These are phyloP conservation scores for Breynia disticha DNA, from an alignment of 441 rosid species.

Conservation along the genomic window DNA sequence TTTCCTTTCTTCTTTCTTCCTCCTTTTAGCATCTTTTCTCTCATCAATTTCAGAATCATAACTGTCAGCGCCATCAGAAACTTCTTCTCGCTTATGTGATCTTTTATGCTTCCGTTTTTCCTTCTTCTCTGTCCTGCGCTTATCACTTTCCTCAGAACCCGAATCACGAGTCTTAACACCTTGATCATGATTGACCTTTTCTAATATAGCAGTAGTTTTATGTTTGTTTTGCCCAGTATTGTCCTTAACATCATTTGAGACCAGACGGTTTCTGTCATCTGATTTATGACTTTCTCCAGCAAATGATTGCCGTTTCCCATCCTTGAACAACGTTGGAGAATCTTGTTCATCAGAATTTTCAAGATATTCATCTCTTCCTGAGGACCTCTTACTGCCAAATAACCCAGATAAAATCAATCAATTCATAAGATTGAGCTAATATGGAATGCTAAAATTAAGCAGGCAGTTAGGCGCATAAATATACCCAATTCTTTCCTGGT, in stretches of 20 bases:
- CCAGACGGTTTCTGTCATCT: constrained; percentile 29
- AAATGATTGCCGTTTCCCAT: constrained; percentile 14
- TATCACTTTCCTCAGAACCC: constrained; percentile 41
- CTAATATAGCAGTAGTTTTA: constrained; percentile 23
- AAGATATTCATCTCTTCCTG: constrained; percentile 24
- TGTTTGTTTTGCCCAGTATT: constrained; percentile 18
- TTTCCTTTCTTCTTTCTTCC: constrained; percentile 85
- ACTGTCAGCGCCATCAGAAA: constrained; percentile 50
- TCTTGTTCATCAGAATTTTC: constrained; percentile 30
- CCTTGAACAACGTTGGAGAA: constrained; percentile 32
- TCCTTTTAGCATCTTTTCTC: constrained; percentile 78
- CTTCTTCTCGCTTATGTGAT: constrained; percentile 40
- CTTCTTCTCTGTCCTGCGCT: constrained; percentile 30
- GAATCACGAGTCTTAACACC: constrained; percentile 35
- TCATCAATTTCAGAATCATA: constrained; percentile 59
- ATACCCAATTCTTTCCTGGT: constrained; percentile 47
- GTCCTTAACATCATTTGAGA: constrained; percentile 24
- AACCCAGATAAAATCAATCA: not conserved
- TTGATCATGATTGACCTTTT: constrained; percentile 33
- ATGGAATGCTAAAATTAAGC: not conserved
- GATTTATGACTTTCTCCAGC: constrained; percentile 24
- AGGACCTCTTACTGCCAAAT: constrained; percentile 40
- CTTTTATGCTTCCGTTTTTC: constrained; percentile 59
- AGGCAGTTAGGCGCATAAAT: not conserved
- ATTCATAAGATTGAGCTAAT: not conserved